Base-by-base conservation (phyloP, 2,329 filamentous ascomycete genomes). In the Phialocephala subalpina region DNA sequence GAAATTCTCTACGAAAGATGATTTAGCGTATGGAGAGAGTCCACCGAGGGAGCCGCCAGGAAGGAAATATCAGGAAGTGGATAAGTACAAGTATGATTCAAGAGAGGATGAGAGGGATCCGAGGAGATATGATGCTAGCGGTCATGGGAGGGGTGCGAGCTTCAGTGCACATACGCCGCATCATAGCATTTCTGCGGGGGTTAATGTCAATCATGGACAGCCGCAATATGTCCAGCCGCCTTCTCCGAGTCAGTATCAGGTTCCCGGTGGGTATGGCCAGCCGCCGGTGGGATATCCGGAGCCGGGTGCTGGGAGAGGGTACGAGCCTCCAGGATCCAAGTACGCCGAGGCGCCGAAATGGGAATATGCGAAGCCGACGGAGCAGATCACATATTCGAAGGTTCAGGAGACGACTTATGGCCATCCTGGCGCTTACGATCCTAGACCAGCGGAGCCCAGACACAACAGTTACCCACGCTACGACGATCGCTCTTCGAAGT, bases 331-430 rank as follows among this genome's bases (percentile, higher is more conserved):
- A 35, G 68, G 64, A 42, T 53, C 66, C 58, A 36, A 64, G 22
- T 78, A 78, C 59, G 73, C 74, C 1, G 74, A 78, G 25, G 72
- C 76, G 0, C 69, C 71, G 56, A 68, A 73, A 52, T 76, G 76
- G 73, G 79, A 82, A 55, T 80, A 83, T 61, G 78, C 77, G 42
- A 76, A 76, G 57, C 69, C 77, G 0, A 76, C 77, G 58, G 77
- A 79, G 49, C 77, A 74, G 27, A 68, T 75, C 33, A 72, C 73
- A 1, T 80, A 80, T 63, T 74, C 75, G 0, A 77, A 72, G 58
- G 73, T 71, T 12, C 71, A 70, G 35, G 69, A 70, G 53, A 69
- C 56, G 11, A 61, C 72, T 3, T 66, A 66, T 25, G 55, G 52
- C 55, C 8, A 22, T 38, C 64, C 70, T 29, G 72, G 47, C 18